These are phyloP conservation scores for Toxoplasma gondii DNA, from an alignment of 169 alveolate genomes.

Conservation along the genomic window DNA sequence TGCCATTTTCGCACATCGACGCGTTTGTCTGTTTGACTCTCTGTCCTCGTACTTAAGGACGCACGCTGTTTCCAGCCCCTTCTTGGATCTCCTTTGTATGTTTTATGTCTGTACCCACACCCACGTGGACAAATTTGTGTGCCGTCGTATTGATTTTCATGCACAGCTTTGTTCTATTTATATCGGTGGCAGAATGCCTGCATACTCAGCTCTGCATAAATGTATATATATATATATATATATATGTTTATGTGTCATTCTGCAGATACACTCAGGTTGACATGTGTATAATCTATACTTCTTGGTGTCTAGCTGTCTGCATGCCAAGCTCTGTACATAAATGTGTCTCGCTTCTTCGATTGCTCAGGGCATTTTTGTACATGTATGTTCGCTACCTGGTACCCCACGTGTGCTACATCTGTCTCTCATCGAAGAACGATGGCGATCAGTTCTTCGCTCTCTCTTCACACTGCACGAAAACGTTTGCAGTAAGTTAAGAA, in stretches of 20 bases:
- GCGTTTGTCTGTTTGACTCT: too few relatives aligned
- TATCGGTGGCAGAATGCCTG: too few relatives aligned
- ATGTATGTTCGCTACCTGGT: not conserved
- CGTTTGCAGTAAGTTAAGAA: not conserved
- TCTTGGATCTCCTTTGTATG: too few relatives aligned
- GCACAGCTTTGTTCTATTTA: too few relatives aligned
- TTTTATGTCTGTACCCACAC: too few relatives aligned
- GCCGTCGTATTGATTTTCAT: too few relatives aligned
- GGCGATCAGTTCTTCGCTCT: conserved; percentile 7
- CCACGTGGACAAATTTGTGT: too few relatives aligned
- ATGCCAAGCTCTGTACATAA: not conserved
- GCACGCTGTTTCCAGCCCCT: too few relatives aligned
- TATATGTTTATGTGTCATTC: not conserved
- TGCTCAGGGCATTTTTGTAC: not conserved
- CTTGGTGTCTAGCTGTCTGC: not conserved
- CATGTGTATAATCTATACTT: not conserved
- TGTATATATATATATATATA: not conserved
- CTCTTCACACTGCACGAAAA: conserved; percentile 10
- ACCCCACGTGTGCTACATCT: conserved; percentile 7
- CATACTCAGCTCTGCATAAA: not conserved
- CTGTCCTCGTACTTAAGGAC: too few relatives aligned
- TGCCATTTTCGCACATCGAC: too few relatives aligned
- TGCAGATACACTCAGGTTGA: not conserved
- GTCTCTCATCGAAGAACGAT: not conserved
- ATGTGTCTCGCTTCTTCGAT: not conserved